Conservation (phyloP, 805 yeast species). For the Torulaspora indica region DNA sequence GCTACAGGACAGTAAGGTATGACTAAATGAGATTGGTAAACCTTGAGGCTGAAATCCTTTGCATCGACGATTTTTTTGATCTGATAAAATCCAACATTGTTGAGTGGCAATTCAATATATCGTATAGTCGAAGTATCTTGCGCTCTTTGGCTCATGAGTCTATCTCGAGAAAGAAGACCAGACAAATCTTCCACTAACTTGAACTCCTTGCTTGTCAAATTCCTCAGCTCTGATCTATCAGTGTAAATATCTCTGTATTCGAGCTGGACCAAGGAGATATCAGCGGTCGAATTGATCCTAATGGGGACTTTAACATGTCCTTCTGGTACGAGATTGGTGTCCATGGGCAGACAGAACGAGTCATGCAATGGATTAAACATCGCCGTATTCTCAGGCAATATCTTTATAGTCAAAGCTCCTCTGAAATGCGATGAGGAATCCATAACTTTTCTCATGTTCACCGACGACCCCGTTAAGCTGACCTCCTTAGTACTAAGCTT, state of each 20-base stretch:
- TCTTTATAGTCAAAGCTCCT: slow-evolving; percentile 82
- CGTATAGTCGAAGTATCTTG: slow-evolving; percentile 37
- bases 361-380: slow-evolving; percentile 69
- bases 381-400: slow-evolving; percentile 88
- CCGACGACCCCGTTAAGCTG: slow-evolving; percentile 48
- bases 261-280: slow-evolving; percentile 62
- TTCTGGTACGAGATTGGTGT: slow-evolving; percentile 20
- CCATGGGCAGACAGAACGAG: slow-evolving; percentile 54
- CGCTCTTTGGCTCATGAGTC: slow-evolving; percentile 11
- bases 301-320: slow-evolving; percentile 50
- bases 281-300: slow-evolving; percentile 72
- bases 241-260: slow-evolving; percentile 54
- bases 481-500: slow-evolving; percentile 43
- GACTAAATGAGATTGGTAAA: slow-evolving; percentile 55
- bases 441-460: slow-evolving; percentile 28
- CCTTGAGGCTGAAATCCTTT: slow-evolving; percentile 55
- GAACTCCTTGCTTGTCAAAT: slow-evolving; percentile 57
- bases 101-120: slow-evolving; percentile 61
- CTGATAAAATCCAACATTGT: slow-evolving; percentile 71
- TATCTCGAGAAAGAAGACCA: slow-evolving; percentile 21
- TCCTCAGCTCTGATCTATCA: slow-evolving; percentile 43
- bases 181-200: slow-evolving; percentile 27
- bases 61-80: slow-evolving; percentile 63
- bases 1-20: slow-evolving; percentile 79
- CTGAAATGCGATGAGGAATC: slow-evolving; percentile 54